Evolutionary conservation across 306 rosid genomes (phyloP).

Genomic region (Prunus fruticosa): DNA sequence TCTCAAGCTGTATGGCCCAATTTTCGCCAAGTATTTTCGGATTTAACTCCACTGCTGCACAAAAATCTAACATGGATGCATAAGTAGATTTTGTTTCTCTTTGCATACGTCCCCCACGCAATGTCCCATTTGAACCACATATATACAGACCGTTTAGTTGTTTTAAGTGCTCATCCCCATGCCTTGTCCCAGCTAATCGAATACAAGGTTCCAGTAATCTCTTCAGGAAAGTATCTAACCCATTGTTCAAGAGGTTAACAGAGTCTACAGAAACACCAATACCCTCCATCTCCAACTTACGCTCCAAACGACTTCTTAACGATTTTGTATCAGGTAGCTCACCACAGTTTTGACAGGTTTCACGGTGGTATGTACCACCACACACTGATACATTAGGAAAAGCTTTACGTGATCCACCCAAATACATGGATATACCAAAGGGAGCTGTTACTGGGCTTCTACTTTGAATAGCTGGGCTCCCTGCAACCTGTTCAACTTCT

Average conservation of each 20-base stretch:
- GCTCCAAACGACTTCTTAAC: conserved; percentile 61
- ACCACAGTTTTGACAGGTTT: conserved; percentile 62
- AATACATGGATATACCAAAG: conserved; percentile 52
- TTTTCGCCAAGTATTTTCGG: conserved; percentile 78
- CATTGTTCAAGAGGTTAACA: conserved; percentile 76
- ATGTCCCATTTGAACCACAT: conserved; percentile 33
- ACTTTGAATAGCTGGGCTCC: conserved; percentile 83
- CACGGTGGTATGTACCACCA: conserved; percentile 34
- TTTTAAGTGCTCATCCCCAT: conserved; percentile 28
- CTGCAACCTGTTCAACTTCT: conserved; percentile 89
- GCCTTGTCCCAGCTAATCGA: conserved; percentile 54
- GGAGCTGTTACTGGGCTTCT: conserved; percentile 96
- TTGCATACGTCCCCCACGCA: conserved; percentile 37
- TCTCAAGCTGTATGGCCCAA: conserved; percentile 84
- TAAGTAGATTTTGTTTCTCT: conserved; percentile 30
- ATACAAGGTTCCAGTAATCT: conserved; percentile 71
- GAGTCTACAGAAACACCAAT: conserved; percentile 50
- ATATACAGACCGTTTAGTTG: conserved; percentile 15
- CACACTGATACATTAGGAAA: conserved; percentile 46
- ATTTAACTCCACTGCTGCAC: conserved; percentile 67
- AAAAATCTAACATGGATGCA: conserved; percentile 61
- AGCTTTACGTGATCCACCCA: conserved; percentile 41
- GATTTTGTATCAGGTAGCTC: conserved; percentile 73
- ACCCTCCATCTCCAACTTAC: conserved; percentile 69
- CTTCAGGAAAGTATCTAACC: conserved; percentile 78